Evolutionary conservation across 805 yeast genomes (phyloP).

Genomic region (Saccharomycopsis javanensis): DNA sequence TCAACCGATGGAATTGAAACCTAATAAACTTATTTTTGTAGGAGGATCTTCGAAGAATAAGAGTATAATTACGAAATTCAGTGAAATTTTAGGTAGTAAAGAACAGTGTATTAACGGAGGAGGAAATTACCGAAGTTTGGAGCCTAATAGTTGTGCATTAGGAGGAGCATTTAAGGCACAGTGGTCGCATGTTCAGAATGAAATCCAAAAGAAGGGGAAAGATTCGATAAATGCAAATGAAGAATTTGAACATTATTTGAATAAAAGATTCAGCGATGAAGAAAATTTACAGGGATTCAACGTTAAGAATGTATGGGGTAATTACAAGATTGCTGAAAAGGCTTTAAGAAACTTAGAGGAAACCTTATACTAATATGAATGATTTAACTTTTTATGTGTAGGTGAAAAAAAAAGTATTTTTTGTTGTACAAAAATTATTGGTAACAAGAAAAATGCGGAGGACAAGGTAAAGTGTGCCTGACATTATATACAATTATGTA

Average conservation of each 20-base stretch:
- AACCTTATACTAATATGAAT: neutral
- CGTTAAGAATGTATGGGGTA: constrained; percentile 14
- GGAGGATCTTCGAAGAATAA: constrained; percentile 79
- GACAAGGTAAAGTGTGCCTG: no score
- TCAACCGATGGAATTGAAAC: constrained; percentile 31
- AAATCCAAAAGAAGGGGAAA: neutral
- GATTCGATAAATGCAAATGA: constrained; percentile 13
- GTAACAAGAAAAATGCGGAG: no score
- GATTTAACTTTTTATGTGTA: no score
- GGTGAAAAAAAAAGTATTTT: no score
- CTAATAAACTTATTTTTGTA: constrained; percentile 67
- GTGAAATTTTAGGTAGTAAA: constrained; percentile 52
- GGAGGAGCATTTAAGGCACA: constrained; percentile 86
- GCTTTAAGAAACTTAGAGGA: constrained; percentile 18
- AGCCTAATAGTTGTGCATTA: constrained; percentile 83
- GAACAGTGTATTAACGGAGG: constrained; percentile 19
- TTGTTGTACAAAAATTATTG: no score
- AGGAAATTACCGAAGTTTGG: constrained; percentile 63
- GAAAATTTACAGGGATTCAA: constrained; percentile 13
- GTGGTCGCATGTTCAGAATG: constrained; percentile 47
- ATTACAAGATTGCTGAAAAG: constrained; percentile 11
- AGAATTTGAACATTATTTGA: constrained; percentile 17
- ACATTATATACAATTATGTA: no score
- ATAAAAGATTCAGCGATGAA: constrained; percentile 11
- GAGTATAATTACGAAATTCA: constrained; percentile 59